Base-by-base conservation (phyloP, 2,329 filamentous ascomycete species). In the Beauveria sp. region DNA sequence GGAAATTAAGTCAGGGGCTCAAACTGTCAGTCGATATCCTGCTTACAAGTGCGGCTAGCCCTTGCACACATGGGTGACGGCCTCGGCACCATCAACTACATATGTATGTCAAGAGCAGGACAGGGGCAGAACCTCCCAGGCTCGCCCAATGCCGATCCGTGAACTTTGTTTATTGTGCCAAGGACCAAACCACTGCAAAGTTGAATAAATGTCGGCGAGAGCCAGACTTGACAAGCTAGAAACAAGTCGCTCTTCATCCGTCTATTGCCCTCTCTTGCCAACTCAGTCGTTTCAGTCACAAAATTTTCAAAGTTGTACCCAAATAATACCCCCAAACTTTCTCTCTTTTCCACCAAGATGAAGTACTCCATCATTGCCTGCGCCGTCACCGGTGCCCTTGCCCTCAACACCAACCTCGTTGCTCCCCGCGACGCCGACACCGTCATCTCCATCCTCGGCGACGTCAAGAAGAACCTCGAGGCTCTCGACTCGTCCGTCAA, bases 391-490 rank as follows among this genome's bases (percentile, higher is more conserved):
- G 51, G 50, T 47, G 51, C 51, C 22, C 50, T 61, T 1, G 59
- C 59, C 43, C 10, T 55, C 50, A 60, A 54, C 40, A 20, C 40
- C 40, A 30, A 54, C 24, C 20, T 60, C 20, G 26, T 49, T 18
- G 59, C 38, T 6, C 24, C 16, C 6, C 59, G 59, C 42, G 59
- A 61, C 18, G 50, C 43, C 28, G 24, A 42, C 26, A 30, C 22
- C 43, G 18, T 61, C 43, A 51, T 34, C 28, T 22, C 20, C 24
- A 50, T 61, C 26, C 46, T 61, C 16, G n/a, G 24, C 28, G 38
- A 56, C 12, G 51, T 55, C 50, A 56, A 61, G 59, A 56, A 38
- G 40, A 28, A 56, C 30, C 26, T 61, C 24, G 43, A 61, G 42
- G 10, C 59, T 1, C 59, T 61, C 40, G 51, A 61, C 30, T 24